Percentiles rank a stretch among this genome's conserved stretches.
Conservation (phyloP, 116 monocot species). For the Posidonia oceanica region DNA sequence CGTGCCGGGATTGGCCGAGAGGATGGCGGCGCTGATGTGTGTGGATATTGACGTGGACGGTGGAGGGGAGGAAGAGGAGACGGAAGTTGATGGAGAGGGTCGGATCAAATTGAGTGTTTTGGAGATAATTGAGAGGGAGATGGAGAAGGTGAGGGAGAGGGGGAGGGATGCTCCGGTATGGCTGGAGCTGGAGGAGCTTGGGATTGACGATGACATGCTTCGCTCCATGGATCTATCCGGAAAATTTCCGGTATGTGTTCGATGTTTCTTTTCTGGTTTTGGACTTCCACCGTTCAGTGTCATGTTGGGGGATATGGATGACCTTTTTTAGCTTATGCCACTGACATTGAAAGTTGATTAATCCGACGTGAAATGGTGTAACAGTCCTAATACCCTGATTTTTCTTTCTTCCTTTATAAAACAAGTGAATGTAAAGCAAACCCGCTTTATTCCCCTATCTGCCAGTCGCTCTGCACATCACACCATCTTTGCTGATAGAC, state of each 20-base stretch:
- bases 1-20: constrained; percentile 71
- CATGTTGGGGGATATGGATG: too few species aligned
- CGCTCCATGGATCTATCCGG: constrained; percentile 54
- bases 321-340: too few species aligned
- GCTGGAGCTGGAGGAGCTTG: constrained; percentile 92
- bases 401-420: too few species aligned
- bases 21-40: constrained; percentile 96
- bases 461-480: too few species aligned
- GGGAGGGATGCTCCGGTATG: constrained; percentile 38
- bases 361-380: too few species aligned
- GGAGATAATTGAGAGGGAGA: constrained; percentile 49
- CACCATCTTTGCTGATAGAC: too few species aligned
- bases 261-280: background rate
- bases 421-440: too few species aligned
- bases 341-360: too few species aligned
- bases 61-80: constrained; percentile 21
- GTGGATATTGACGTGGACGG: constrained; percentile 54
- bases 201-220: constrained; percentile 75
- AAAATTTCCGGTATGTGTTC: constrained; percentile 62
- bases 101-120: constrained; percentile 12
- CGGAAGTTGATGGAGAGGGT: constrained; percentile 15
- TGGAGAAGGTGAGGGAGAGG: constrained; percentile 41
- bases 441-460: too few species aligned
- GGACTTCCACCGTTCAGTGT: background rate
- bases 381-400: too few species aligned